Evolutionary conservation across 1,284 basidiomycete species (phyloP), one percentile per base, ranked within the genome.

Genomic region (Kalmanozyma brasiliensis): DNA sequence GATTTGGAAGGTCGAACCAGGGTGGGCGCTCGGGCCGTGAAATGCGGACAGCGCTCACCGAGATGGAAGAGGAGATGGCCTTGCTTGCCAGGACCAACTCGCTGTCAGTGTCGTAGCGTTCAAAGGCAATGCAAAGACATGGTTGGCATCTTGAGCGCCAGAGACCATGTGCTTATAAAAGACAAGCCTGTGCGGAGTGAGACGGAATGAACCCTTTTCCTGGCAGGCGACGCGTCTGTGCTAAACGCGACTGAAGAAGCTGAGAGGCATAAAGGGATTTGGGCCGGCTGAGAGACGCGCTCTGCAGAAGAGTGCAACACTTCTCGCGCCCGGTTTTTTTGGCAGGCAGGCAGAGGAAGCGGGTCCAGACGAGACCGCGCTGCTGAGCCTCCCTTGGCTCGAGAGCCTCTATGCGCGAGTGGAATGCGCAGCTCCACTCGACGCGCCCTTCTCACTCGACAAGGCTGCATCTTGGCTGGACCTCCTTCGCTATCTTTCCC

Each of bases 1-100:
- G 62, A 0, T 76, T 76, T 26, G 74, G 72, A n/a, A 42, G 62
- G 8, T 49, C 56, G 11, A 70, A 70, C 32, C 56, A 61, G 14
- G 67, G 67, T 4, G 67, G 67, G 3, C 8, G 41, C 3, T 48
- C 58, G 13, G 67, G 67, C 0, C 35, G 33, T 1, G 57, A 60
- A 43, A 64, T 65, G 52, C 49, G 59, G 14, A 42, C 37, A 7
- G 52, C 61, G 8, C 40, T 65, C n/a, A 40, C 52, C 9, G 61
- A 58, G 36, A 59, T 70, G 34, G 49, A 70, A 40, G 29, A 46
- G 11, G 67, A 70, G 52, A 20, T 57, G 43, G 52, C 56, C 0
- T 9, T 69, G 47, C 38, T 69, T 5, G 48, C 52, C n/a, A 45
- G 58, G 37, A 63, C 66, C 13, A 52, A 48, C 24, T 46, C 63